phyloP scores from a whole-genome alignment of 1,284 basidiomycete genomes.

The Fomitopsis palustris region DNA sequence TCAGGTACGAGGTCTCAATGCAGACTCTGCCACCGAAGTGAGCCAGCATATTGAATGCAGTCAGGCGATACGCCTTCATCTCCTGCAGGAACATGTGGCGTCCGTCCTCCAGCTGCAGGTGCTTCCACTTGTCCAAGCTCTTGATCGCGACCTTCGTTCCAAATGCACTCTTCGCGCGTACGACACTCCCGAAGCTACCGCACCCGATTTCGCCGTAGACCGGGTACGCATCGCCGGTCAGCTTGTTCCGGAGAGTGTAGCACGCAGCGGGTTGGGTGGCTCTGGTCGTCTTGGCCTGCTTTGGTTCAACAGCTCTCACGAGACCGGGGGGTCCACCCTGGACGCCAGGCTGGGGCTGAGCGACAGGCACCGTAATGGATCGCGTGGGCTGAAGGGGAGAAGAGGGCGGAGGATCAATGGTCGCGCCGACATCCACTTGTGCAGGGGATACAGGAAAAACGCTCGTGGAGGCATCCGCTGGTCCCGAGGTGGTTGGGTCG shows the following conservation, averaged over 20 bases:
- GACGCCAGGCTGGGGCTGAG: too few relatives aligned
- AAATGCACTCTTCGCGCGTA: neutral
- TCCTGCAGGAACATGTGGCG: neutral
- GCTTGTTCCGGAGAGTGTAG: neutral
- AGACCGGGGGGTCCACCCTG: too few relatives aligned
- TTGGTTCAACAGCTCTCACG: too few relatives aligned
- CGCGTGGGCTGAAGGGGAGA: too few relatives aligned
- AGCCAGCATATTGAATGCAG: too few relatives aligned
- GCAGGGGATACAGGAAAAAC: too few relatives aligned
- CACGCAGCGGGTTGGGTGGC: neutral
- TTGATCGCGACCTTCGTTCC: constrained; percentile 7
- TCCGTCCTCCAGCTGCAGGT: too few relatives aligned
- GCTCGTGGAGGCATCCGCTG: too few relatives aligned
- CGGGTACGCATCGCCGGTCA: neutral
- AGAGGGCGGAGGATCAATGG: too few relatives aligned
- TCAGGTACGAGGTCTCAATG: neutral
- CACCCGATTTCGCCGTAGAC: neutral
- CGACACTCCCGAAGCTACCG: neutral
- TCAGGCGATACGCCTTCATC: neutral
- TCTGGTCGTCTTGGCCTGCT: neutral
- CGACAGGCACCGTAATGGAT: too few relatives aligned
- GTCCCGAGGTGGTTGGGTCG: too few relatives aligned
- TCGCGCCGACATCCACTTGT: too few relatives aligned
- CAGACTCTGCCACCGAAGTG: neutral
- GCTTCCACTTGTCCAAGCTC: constrained; percentile 3